Base-by-base conservation (phyloP, 169 alveolate species). In the Plasmodium berghei region DNA sequence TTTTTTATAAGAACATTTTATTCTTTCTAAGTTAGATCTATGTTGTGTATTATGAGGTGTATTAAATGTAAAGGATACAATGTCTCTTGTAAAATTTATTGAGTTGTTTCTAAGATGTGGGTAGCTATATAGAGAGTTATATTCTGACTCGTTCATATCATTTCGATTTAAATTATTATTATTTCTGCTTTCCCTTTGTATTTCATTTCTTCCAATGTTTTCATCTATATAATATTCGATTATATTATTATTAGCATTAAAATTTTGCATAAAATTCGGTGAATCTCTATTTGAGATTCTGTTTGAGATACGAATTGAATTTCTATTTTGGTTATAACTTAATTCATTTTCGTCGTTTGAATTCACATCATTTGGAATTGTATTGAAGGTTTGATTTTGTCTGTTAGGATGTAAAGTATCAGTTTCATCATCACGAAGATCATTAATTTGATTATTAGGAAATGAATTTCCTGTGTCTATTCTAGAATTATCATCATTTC, bases 1-100 rank as follows among this genome's bases (percentile, higher is more conserved):
- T 49, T 71, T 69, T 71, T 69, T 70, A 20, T 59, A 22, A 10
- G 48, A 45, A 66, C 61, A 86, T 42, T 86, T 86, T 20, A 61
- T 10, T 59, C 72, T 86, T 20, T 70, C 48, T 14, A 86, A 56
- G 61, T 83, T 22, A 46, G 48, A 46, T n/a, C 58, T 9, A 16
- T 40, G 73, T 26, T 34, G 67, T 20, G 34, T 67, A 62, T 12
- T 42, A 28, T 42, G 80, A 9, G 73, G 42, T 14, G 52, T 26
- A n/a, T 10, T 72, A 28, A 72, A 72, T 28, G 85, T 55, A 5
- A 72, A 10, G 12, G 45, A 40, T 34, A 66, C 24, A 12, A 64
- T 6, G 8, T 34, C 58, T 12, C 74, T 9, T 8, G 9, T 16
- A 16, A 67, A 9, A 26, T 67, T 46, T 40, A 67, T 6, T 40